A percentile compares a stretch with the other conserved stretches of the same genome.
Evolutionary conservation across 352 stramenopile genomes (phyloP).

Genomic region (Phytopythium ostracodes): DNA sequence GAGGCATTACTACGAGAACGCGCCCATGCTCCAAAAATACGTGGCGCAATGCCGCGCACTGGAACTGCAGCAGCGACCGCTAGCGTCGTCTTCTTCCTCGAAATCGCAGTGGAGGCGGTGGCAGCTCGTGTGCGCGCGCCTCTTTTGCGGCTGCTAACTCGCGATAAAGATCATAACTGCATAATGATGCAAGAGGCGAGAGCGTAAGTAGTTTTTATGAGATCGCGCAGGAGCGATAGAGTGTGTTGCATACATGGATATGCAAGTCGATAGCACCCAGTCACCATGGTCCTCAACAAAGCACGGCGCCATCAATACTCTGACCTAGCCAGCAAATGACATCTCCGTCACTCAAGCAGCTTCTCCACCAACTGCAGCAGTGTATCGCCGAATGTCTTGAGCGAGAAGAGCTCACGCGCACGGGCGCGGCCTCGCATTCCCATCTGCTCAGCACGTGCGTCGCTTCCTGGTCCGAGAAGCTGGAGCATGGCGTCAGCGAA

Average conservation of each 20-base stretch:
- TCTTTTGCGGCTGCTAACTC: constrained; percentile 12
- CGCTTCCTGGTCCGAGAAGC: constrained; percentile 36
- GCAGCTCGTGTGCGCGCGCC: constrained; percentile 2
- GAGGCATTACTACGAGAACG: constrained; percentile 85
- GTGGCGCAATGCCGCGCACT: constrained; percentile 66
- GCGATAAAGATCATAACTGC: too few species aligned
- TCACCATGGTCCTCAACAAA: not conserved
- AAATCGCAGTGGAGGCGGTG: not conserved
- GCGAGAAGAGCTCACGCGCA: constrained; percentile 57
- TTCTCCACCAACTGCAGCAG: constrained; percentile 43
- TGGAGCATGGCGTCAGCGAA: constrained; percentile 64
- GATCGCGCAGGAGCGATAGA: constrained; percentile 4
- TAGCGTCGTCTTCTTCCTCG: not conserved
- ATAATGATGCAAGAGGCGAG: too few species aligned
- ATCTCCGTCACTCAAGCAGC: constrained; percentile 16
- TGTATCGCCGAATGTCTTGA: constrained; percentile 71
- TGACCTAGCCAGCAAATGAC: not conserved
- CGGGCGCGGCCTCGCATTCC: constrained; percentile 44
- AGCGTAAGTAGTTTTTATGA: not conserved
- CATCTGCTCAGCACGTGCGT: constrained; percentile 31
- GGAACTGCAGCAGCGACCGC: constrained; percentile 20
- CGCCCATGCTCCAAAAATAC: constrained; percentile 86
- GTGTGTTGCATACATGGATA: constrained; percentile 8
- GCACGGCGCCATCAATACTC: not conserved
- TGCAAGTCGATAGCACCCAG: not conserved